Evolutionary conservation across 306 rosid genomes (phyloP), one percentile per base, ranked within the genome.

Genomic region (Acacia confusa): DNA sequence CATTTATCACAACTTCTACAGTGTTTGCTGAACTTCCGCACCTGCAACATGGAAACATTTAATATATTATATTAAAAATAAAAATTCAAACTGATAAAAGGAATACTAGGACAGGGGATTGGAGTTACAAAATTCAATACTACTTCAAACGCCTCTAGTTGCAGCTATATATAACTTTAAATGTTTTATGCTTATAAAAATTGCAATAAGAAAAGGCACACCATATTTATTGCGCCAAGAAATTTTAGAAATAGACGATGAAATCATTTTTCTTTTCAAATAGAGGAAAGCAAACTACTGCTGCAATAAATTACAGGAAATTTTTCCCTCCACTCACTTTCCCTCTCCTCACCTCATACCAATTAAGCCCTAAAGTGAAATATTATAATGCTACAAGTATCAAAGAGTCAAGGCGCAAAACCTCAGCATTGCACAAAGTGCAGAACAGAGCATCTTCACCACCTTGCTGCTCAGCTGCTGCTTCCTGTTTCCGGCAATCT

Each of bases 1-100:
- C 99, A 95, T 82, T 95, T 95, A 84, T 95, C 99, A 87, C 99
- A 95, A 81, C 99, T 95, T 89, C 99, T 87, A 86, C 99, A 95
- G 76, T 95, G 99, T 79, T 95, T 95, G 85, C 99, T 95, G 92
- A 90, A 95, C 86, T 92, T 92, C 84, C 97, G 97, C 72, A 95
- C 99, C 99, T 95, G 89, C 79, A 88, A 78, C 78, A 82, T 60
- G 53, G 66, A 70, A 84, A 83, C 55, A 28, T 36, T 38, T 43
- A 43, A 70, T 82, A 72, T 73, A 63, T 5, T 32, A 7, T 30
- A 30, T 70, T 32, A 0, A 63, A 36, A 45, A 1, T 41, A 65
- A 60, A 73, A 64, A 40, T 38, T 48, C 70, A 71, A 50, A 82
- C 67, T 19, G 9, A 47, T 14, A 20, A n/a, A 74, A 53, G 67